Evolutionary conservation across 139 green algal genomes (phyloP), one percentile per base, ranked within the genome.

Genomic region (Desmodesmus armatus): DNA sequence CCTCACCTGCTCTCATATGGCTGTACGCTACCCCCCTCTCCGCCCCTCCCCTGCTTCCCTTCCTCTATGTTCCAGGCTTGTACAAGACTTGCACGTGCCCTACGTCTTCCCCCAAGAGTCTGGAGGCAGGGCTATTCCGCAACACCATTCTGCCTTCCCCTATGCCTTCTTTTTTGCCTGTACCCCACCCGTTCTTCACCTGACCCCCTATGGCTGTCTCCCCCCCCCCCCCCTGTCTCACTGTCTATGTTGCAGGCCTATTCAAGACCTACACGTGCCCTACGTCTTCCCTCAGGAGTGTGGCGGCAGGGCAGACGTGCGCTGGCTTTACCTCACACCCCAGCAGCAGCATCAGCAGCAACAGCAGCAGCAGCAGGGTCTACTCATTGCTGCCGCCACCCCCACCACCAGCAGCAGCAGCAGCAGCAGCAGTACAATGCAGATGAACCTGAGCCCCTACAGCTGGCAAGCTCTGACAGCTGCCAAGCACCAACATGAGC

Each of bases 81-180:
- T 96, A 0, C 19, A 72, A 2, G 74, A 93, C 0, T 79, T 98
- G 86, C 94, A 97, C 65, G 78, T 89, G 78, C 96, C 96, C 0
- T 99, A 99, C 87, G 92, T 99, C 13, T 95, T 94, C 40, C 97
- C 96, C 69, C 88, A 92, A 86, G 90, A 94, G 87, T 89, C 71
- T 40, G 96, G 94, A 9, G 97, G 95, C 4, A 86, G 96, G 0
- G 76, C 85, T 35, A 37, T 31, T 19, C 60, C 58, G 17, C 23
- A 19, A 31, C 33, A 29, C 37, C 21, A 23, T 43, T n/a, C 40
- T 11, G 29, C 7, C 27, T 19, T 41, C 39, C 7, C 70, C 39
- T 37, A 37, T 55, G 44, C 81, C 6, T 5, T 27, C 21, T 43
- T 23, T 21, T 35, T 7, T 21, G 62, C 78, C 41, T 83, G n/a